A percentile compares a stretch with the other conserved stretches of the same genome.
phyloP scores from a whole-genome alignment of 2,329 filamentous ascomycete genomes.

The Sphaerulina musiva region DNA sequence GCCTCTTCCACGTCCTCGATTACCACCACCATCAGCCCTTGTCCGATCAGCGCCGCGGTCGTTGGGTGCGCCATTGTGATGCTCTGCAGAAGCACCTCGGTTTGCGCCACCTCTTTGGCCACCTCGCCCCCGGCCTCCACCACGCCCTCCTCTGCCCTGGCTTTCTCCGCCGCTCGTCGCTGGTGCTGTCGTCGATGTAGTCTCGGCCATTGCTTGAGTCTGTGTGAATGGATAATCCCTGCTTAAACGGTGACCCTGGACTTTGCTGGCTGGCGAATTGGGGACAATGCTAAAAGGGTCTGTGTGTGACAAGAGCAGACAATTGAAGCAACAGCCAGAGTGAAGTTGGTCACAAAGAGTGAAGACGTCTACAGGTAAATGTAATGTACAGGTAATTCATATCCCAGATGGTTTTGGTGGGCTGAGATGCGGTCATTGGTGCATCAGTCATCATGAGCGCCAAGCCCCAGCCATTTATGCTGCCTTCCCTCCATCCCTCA shows the following conservation, averaged over 20 bases:
- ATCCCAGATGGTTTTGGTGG: background rate
- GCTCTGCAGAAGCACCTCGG: slow-evolving; percentile 12
- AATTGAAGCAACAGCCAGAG: background rate
- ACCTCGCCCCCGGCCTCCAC: slow-evolving; percentile 19
- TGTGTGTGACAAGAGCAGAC: background rate
- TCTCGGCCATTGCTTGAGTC: slow-evolving; percentile 14
- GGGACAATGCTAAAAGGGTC: background rate
- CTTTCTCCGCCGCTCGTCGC: slow-evolving; percentile 6
- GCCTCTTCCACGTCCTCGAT: slow-evolving; percentile 22
- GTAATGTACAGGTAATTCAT: background rate
- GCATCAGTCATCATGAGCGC: background rate
- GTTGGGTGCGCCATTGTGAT: slow-evolving; percentile 9
- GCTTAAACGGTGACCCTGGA: background rate
- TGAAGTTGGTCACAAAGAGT: too few relatives aligned
- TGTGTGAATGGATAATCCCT: background rate
- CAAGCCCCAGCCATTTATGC: background rate
- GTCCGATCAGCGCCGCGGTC: slow-evolving; percentile 13
- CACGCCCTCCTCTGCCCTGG: slow-evolving; percentile 9
- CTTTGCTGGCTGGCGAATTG: background rate
- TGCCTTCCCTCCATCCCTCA: background rate
- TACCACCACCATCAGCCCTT: slow-evolving; percentile 10
- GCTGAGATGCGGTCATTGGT: background rate
- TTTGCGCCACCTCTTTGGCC: slow-evolving; percentile 20
- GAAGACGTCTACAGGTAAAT: background rate
- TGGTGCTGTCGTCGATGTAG: slow-evolving; percentile 8